These are phyloP conservation scores for Plasmodium vivax DNA, from an alignment of 169 alveolate species.

Conservation along the genomic window DNA sequence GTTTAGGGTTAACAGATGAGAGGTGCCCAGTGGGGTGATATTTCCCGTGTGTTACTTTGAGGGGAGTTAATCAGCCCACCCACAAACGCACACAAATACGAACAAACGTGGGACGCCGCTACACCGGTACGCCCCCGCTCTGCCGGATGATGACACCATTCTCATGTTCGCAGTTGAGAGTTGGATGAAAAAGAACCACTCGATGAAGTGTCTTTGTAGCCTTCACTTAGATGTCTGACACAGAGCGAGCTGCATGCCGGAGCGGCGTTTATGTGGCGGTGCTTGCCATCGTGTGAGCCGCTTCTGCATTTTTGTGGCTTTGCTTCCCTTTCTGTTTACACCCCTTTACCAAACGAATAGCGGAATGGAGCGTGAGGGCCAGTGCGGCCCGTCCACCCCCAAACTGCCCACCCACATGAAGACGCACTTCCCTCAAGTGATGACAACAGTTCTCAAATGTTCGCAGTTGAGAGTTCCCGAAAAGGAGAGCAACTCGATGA, in stretches of 20 bases:
- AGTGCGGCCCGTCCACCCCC: background rate
- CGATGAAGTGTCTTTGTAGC: slow-evolving; percentile 49
- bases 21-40: too few species aligned
- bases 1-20: too few species aligned
- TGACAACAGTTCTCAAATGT: slow-evolving; percentile 47
- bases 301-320: background rate
- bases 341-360: background rate
- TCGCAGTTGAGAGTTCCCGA: slow-evolving; percentile 43
- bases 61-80: too few species aligned
- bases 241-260: background rate
- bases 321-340: background rate
- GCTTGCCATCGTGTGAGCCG: background rate
- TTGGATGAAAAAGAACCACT: background rate
- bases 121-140: background rate
- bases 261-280: background rate
- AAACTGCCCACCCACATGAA: background rate
- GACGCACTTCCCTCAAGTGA: slow-evolving; percentile 33
- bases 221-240: slow-evolving; percentile 76
- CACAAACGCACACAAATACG: background rate
- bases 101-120: background rate
- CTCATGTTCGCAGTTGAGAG: slow-evolving; percentile 75
- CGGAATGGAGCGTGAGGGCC: background rate
- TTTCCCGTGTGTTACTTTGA: too few species aligned
- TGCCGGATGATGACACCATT: slow-evolving; percentile 46
- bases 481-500: slow-evolving; percentile 11